Base-by-base conservation (phyloP, 306 rosid genomes). In the Dalbergia cultrata region DNA sequence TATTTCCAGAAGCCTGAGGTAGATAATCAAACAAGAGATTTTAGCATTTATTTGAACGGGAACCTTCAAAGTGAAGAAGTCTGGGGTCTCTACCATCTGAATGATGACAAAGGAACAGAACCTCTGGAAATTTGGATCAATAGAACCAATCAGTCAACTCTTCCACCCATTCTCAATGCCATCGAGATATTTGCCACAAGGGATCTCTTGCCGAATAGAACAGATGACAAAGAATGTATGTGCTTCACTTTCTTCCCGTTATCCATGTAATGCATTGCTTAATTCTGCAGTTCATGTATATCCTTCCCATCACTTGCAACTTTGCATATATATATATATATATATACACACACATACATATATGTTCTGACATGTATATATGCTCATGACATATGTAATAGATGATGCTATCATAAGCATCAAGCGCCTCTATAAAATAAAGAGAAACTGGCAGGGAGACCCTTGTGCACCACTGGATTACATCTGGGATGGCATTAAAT, bases 401-500 rank as follows among this genome's bases (percentile, higher is more conserved):
- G 88, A 18, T 62, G 62, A 78, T 53, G 81, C 76, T 53, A 85
- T 85, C 72, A 41, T 37, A 56, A 78, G 37, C 54, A 60, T 85
- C 13, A 82, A 68, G 72, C 74, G 72, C 69, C 13, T 14, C 7
- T 82, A 85, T 78, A 72, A 61, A 18, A 85, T 85, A 59, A 73
- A 78, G 79, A 81, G 86, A 74, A 85, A 85, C 71, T 85, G 86
- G 88, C 79, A 82, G 26, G 88, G 81, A 68, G 88, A 85, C 50
- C 88, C 86, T 78, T 85, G 88, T 82, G 18, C 59, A 43, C 84
- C 84, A 45, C 3, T 3, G 33, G 22, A 61, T 13, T 82, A 74
- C 67, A 61, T 74, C 72, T 85, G 88, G 88, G 75, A 85, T 12
- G 88, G 88, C 74, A 16, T 85, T 62, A 68, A 85, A 66, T 85